These are phyloP conservation scores for Phlebopus sp. DNA, from an alignment of 1,284 basidiomycete genomes.

Conservation along the genomic window DNA sequence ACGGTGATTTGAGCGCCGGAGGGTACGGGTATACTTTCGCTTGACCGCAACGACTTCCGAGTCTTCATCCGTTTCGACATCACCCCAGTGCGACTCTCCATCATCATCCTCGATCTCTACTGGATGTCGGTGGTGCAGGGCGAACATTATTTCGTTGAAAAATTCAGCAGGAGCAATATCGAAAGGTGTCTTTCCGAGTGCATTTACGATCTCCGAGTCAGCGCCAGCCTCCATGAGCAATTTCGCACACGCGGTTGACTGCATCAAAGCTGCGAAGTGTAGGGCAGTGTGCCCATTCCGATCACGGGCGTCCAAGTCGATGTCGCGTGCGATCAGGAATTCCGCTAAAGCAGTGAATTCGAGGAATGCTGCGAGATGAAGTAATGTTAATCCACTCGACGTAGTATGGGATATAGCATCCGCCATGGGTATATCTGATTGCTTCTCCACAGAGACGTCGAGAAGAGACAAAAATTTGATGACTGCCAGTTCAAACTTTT, in stretches of 20 bases:
- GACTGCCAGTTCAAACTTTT: conserved; percentile 75
- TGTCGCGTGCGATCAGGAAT: conserved; percentile 71
- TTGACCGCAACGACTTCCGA: conserved; percentile 32
- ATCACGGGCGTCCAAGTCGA: conserved; percentile 84
- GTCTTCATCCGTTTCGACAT: conserved; percentile 66
- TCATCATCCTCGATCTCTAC: conserved; percentile 45
- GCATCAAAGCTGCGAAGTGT: conserved; percentile 79
- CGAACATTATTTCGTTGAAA: conserved; percentile 40
- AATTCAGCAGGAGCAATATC: conserved; percentile 72
- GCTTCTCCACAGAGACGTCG: conserved; percentile 52
- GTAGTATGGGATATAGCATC: conserved; percentile 64
- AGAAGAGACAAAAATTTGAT: conserved; percentile 77
- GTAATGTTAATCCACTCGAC: conserved; percentile 73
- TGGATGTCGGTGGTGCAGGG: conserved; percentile 23
- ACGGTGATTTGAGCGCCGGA: conserved; percentile 29
- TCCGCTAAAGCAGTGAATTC: conserved; percentile 72
- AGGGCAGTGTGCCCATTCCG: conserved; percentile 89
- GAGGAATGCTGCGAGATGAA: conserved; percentile 86
- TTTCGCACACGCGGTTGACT: conserved; percentile 63
- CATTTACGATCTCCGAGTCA: conserved; percentile 72
- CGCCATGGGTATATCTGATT: conserved; percentile 37
- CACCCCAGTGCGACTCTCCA: conserved; percentile 65
- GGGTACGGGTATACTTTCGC: conserved; percentile 32
- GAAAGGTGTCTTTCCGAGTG: conserved; percentile 74
- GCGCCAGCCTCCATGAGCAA: conserved; percentile 80